Percentiles rank a stretch among this genome's conserved stretches.
Conservation (phyloP, 169 alveolate genomes). For the Theileria annulata region DNA sequence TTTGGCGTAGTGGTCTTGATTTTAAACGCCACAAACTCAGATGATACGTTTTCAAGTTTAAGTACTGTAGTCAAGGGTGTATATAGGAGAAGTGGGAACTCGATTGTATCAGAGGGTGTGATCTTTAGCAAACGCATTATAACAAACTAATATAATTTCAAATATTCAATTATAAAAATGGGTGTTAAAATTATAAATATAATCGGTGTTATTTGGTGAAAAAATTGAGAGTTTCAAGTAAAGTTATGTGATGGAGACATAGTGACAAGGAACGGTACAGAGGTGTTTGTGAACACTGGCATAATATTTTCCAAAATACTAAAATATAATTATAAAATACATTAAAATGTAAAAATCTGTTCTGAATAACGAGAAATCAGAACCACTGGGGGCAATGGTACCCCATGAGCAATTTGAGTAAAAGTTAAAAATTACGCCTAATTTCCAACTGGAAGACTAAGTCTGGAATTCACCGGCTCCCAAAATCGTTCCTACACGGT, state of each 20-base stretch:
- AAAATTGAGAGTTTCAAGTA: too few relatives aligned
- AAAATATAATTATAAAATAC: too few relatives aligned
- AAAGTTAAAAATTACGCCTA: background rate
- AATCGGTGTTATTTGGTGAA: too few relatives aligned
- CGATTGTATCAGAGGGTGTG: slow-evolving; percentile 82
- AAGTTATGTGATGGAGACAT: too few relatives aligned
- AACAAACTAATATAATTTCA: background rate
- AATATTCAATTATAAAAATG: too few relatives aligned
- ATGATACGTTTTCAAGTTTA: slow-evolving; percentile 78
- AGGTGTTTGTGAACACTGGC: too few relatives aligned
- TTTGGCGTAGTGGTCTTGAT: slow-evolving; percentile 87
- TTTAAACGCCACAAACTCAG: slow-evolving; percentile 82
- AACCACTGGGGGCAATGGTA: slow-evolving; percentile 10
- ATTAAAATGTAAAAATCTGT: too few relatives aligned
- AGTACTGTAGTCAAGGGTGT: slow-evolving; percentile 82
- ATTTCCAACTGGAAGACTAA: slow-evolving; percentile 11
- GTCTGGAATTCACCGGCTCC: slow-evolving; percentile 12
- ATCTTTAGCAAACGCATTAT: slow-evolving; percentile 68
- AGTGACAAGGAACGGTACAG: too few relatives aligned
- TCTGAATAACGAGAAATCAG: too few relatives aligned
- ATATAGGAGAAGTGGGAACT: slow-evolving; percentile 84
- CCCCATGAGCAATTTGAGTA: slow-evolving; percentile 9
- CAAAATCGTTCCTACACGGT: slow-evolving; percentile 12
- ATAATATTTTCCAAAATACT: too few relatives aligned
- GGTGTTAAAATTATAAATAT: too few relatives aligned